These are phyloP conservation scores for Cubamyces lactineus DNA, from an alignment of 768 basidiomycete genomes.

Conservation along the genomic window DNA sequence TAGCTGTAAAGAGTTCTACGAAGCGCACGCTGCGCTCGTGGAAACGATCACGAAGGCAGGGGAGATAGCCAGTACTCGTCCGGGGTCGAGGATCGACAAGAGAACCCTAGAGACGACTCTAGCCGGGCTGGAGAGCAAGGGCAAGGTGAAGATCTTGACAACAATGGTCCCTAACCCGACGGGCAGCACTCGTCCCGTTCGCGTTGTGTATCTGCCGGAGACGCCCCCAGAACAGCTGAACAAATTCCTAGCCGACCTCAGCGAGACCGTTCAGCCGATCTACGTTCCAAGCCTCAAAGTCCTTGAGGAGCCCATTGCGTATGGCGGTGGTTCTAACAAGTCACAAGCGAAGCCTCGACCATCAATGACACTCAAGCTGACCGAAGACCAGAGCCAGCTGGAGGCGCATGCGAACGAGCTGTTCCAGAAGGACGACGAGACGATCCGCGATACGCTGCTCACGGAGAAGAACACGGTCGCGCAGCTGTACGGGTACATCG, in stretches of 20 bases:
- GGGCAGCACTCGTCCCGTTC: constrained; percentile 59
- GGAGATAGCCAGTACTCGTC: constrained; percentile 71
- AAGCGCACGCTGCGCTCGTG: constrained; percentile 66
- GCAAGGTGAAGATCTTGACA: constrained; percentile 70
- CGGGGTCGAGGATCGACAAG: constrained; percentile 72
- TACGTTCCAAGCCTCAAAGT: constrained; percentile 46
- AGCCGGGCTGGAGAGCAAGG: constrained; percentile 62
- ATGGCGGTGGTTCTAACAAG: constrained; percentile 45
- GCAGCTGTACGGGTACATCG: constrained; percentile 75
- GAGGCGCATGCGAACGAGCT: constrained; percentile 45
- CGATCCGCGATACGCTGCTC: constrained; percentile 64
- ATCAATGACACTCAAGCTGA: not conserved
- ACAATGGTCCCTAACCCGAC: constrained; percentile 63
- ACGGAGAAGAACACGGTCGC: constrained; percentile 70
- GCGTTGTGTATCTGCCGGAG: constrained; percentile 67
- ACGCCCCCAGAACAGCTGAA: constrained; percentile 56
- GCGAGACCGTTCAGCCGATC: constrained; percentile 36
- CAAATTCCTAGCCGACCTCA: constrained; percentile 58
- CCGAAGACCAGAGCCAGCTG: not conserved
- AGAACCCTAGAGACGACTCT: constrained; percentile 67
- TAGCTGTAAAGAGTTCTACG: constrained; percentile 69
- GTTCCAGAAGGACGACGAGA: constrained; percentile 54
- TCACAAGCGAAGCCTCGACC: constrained; percentile 15
- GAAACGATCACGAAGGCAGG: constrained; percentile 58
- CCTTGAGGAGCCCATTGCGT: constrained; percentile 58